Evolutionary conservation across 805 yeast species (phyloP), one percentile per base, ranked within the genome.

Genomic region (Monosporozyma siamensis): DNA sequence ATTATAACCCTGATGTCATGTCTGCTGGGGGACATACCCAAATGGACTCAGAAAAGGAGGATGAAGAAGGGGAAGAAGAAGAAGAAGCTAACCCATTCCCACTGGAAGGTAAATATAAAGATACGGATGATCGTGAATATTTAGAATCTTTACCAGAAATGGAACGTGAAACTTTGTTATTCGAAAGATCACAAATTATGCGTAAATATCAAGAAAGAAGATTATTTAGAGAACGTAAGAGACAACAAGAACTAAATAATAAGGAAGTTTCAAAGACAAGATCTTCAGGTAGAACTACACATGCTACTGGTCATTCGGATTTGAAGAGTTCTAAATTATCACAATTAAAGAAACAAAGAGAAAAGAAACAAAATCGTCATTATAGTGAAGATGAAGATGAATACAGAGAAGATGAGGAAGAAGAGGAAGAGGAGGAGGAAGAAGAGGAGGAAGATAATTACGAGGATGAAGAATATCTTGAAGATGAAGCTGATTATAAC

Each of bases 101-200:
- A 2, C 64, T 90, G 42, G 96, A 88, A 56, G 95, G 95, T 6
- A 87, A 86, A 56, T 92, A 80, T 68, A 84, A 80, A 54, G 82
- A 88, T 62, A 95, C 79, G 42, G 71, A 68, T 7, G 99, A 92
- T 64, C 74, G 85, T 46, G 77, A 67, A 1, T 63, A 68, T 42
- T 68, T 84, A 55, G 79, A 72, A 38, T 59, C 70, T 1, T 73
- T 92, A 79, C 95, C 90, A 43, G 98, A 92, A 69, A 77, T 92
- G 61, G 85, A 85, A 55, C 82, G 97, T 56, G 98, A 92, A 68
- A 80, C 83, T 52, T 77, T 88, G 43, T 72, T 92, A 43, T 92
- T 86, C 54, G 97, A 90, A 44, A 85, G 99, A 64, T 77, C 86
- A 7, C 96, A 88, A 64, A 94, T 85, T 48, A 76, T 86, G 78